Conservation (phyloP, 1,284 basidiomycete species). For the Leccinum cinnamomeum region DNA sequence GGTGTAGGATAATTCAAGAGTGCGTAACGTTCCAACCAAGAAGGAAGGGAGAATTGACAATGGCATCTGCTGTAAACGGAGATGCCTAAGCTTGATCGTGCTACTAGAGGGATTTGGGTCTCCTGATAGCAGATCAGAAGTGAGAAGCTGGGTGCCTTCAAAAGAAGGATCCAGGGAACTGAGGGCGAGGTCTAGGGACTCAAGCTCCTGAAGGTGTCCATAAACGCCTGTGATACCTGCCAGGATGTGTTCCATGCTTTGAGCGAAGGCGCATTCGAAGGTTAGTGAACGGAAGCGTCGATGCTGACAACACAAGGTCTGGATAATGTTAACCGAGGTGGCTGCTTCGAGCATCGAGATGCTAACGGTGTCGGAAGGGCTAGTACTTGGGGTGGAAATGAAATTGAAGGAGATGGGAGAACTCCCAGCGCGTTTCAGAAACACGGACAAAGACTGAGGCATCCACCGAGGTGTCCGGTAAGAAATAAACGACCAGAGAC, state of each 20-base stretch:
- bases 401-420: slow-evolving; percentile 41
- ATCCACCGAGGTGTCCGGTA: slow-evolving; percentile 33
- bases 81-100: slow-evolving; percentile 31
- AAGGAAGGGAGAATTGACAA: slow-evolving; percentile 37
- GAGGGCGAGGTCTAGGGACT: slow-evolving; percentile 37
- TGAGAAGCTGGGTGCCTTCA: slow-evolving; percentile 27
- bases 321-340: slow-evolving; percentile 26
- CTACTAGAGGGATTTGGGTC: slow-evolving; percentile 8
- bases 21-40: slow-evolving; percentile 39
- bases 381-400: slow-evolving; percentile 19
- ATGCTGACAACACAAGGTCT: slow-evolving; percentile 26
- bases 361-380: slow-evolving; percentile 5
- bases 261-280: slow-evolving; percentile 35
- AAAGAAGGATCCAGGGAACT: slow-evolving; percentile 28
- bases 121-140: slow-evolving; percentile 21
- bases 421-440: slow-evolving; percentile 37
- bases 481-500: slow-evolving; percentile 45
- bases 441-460: slow-evolving; percentile 29
- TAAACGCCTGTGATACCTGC: slow-evolving; percentile 19
- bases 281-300: slow-evolving; percentile 37
- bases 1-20: slow-evolving; percentile 42
- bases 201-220: slow-evolving; percentile 33
- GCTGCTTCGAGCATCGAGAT: slow-evolving; percentile 14
- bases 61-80: slow-evolving; percentile 44
- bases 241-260: slow-evolving; percentile 31